Percentiles rank a stretch among this genome's conserved stretches.
Conservation (phyloP, 2,329 filamentous ascomycete species). For the Ophiostoma perfectum region DNA sequence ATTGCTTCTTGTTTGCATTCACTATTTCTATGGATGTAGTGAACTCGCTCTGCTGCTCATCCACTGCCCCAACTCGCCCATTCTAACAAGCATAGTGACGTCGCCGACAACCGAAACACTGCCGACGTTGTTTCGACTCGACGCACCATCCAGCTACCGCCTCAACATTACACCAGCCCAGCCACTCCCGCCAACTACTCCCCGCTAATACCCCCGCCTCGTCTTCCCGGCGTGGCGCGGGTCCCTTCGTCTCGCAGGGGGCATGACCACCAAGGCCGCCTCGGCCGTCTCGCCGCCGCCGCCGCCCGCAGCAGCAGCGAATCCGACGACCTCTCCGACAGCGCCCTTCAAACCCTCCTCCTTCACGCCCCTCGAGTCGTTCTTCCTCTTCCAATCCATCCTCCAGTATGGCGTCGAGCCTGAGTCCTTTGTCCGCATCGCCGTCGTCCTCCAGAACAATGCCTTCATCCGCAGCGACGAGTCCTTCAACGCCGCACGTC, state of each 20-base stretch:
- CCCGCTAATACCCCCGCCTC: constrained; percentile 23
- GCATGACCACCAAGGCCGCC: constrained; percentile 34
- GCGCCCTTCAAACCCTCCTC: constrained; percentile 6
- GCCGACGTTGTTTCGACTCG: too few relatives aligned
- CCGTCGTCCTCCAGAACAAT: constrained; percentile 64
- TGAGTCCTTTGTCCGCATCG: constrained; percentile 35
- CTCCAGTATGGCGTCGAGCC: constrained; percentile 31
- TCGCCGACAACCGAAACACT: neutral
- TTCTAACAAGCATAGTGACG: neutral
- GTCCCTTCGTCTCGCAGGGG: constrained; percentile 28
- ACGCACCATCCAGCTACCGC: too few relatives aligned
- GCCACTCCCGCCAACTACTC: neutral
- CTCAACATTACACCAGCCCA: neutral
- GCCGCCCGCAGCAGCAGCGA: neutral
- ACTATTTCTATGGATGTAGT: neutral
- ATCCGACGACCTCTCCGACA: neutral
- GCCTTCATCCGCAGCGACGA: constrained; percentile 63
- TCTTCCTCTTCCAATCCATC: constrained; percentile 35
- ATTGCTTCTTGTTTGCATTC: neutral
- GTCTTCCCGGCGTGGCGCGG: constrained; percentile 33
- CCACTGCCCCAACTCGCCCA: too few relatives aligned
- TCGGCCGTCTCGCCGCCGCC: constrained; percentile 15
- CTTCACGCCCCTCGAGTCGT: constrained; percentile 36
- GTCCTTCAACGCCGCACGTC: constrained; percentile 65
- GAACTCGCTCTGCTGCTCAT: too few relatives aligned